Conservation (phyloP, 805 yeast genomes). For the Lachancea kluyveri region DNA sequence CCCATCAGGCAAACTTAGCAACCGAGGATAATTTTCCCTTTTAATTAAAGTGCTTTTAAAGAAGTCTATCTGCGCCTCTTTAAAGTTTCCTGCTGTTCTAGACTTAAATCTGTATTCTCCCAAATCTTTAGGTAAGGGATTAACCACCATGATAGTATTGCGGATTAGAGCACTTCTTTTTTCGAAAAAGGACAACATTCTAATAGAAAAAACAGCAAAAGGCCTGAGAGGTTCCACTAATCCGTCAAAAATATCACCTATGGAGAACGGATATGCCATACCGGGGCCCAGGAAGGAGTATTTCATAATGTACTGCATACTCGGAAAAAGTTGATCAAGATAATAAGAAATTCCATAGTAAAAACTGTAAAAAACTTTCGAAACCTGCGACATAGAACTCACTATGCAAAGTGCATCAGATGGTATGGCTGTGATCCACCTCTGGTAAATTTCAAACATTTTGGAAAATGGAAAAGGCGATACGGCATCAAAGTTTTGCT, state of each 20-base stretch:
- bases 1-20: background rate
- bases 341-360: slow-evolving; percentile 7
- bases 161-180: slow-evolving; percentile 5
- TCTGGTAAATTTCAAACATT: slow-evolving; percentile 5
- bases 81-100: slow-evolving; percentile 7
- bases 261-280: slow-evolving; percentile 2
- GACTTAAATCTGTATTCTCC: slow-evolving; percentile 4
- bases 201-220: slow-evolving; percentile 6
- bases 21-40: slow-evolving; percentile 7
- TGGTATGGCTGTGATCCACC: slow-evolving; percentile 5
- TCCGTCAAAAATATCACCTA: slow-evolving; percentile 3
- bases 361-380: slow-evolving; percentile 9
- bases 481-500: slow-evolving; percentile 2
- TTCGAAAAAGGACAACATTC: slow-evolving; percentile 7
- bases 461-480: slow-evolving; percentile 5
- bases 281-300: slow-evolving; percentile 6
- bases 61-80: slow-evolving; percentile 3
- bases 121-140: slow-evolving; percentile 3
- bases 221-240: slow-evolving; percentile 4
- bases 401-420: slow-evolving; percentile 4
- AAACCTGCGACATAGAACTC: slow-evolving; percentile 6
- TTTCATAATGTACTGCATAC: slow-evolving; percentile 4
- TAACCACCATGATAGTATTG: slow-evolving; percentile 1
- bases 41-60: slow-evolving; percentile 5
- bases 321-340: slow-evolving; percentile 7